Evolutionary conservation across 371 early-diverging fungal species (phyloP), one percentile per base, ranked within the genome.

Genomic region (Apophysomyces variabilis): DNA sequence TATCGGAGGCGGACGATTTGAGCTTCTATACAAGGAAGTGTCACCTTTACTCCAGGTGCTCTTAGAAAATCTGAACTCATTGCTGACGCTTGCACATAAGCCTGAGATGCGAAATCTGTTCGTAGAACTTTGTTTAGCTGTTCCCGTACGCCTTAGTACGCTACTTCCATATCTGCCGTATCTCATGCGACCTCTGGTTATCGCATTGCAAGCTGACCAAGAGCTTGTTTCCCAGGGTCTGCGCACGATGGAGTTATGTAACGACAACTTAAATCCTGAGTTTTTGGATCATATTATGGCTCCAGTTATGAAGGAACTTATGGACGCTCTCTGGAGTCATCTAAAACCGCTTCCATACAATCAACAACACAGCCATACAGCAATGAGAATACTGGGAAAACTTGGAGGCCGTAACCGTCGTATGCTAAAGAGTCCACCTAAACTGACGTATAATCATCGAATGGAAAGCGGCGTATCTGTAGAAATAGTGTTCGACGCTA

Each of bases 261-360:
- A 99, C 54, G 99, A 99, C 74, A 99, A 99, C 68, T 75, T 99
- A 35, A 97, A 96, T 2, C 93, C 94, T 39, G 99, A 99, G 63
- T 98, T 98, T 70, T 71, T 99, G 60, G 99, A 99, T 67, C 97
- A 97, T 4, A 95, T 98, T 56, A 87, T 99, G 86, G 87, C 88
- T 4, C 99, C 98, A 2, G 94, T 97, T 26, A 92, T 96, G 70
- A 88, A 91, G 32, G 98, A 98, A 38, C 81, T 99, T 4, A 95
- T 99, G 96, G 81, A 85, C 36, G 92, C 93, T 0, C 80, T 99
- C 16, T 96, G 96, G 93, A 90, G 85, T 47, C 98, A 96, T 66
- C 82, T 98, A 37, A 89, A 90, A 57, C 98, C 97, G 12, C 71
- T 83, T 0, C 96, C 95, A 0, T 92, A 95, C 73, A 90, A 92